Evolutionary conservation across 345 rosid species (phyloP).

Genomic region (Barbarea vulgaris): DNA sequence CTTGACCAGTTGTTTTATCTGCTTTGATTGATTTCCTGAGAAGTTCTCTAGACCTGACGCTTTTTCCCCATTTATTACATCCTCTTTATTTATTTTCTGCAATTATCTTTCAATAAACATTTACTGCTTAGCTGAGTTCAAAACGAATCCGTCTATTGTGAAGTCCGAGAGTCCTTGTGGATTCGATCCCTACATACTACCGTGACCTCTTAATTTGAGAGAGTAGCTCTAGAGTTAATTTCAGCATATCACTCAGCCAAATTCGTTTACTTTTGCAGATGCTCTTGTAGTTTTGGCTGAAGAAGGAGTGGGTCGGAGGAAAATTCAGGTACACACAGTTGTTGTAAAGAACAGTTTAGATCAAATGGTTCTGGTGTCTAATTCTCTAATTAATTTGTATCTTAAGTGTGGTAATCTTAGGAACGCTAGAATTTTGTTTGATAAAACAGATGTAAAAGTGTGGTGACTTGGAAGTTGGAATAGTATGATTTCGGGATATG

Average conservation of each 20-base stretch:
- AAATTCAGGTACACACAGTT: constrained; percentile 57
- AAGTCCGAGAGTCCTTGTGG: too few species aligned
- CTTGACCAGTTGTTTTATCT: too few species aligned
- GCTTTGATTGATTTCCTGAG: too few species aligned
- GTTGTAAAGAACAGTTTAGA: constrained; percentile 70
- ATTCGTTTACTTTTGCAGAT: constrained; percentile 62
- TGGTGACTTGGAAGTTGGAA: constrained; percentile 89
- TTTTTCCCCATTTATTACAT: too few species aligned
- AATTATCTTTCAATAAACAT: too few species aligned
- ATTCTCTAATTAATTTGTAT: constrained; percentile 75
- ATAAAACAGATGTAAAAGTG: constrained; percentile 52
- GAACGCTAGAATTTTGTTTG: constrained; percentile 65
- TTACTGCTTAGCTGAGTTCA: too few species aligned
- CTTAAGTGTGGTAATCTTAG: constrained; percentile 56
- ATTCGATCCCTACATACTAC: too few species aligned
- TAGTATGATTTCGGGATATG: constrained; percentile 69
- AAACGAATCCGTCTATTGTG: too few species aligned
- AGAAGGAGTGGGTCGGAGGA: constrained; percentile 53
- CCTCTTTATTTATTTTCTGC: too few species aligned
- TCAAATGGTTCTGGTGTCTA: constrained; percentile 49
- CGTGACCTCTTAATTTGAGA: too few species aligned
- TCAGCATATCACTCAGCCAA: constrained; percentile 63
- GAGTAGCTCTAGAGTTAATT: too few species aligned
- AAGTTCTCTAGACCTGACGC: too few species aligned
- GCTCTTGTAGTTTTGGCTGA: constrained; percentile 68